Evolutionary conservation across 2,329 filamentous ascomycete genomes (phyloP).

Genomic region (Calonectria hongkongensis): DNA sequence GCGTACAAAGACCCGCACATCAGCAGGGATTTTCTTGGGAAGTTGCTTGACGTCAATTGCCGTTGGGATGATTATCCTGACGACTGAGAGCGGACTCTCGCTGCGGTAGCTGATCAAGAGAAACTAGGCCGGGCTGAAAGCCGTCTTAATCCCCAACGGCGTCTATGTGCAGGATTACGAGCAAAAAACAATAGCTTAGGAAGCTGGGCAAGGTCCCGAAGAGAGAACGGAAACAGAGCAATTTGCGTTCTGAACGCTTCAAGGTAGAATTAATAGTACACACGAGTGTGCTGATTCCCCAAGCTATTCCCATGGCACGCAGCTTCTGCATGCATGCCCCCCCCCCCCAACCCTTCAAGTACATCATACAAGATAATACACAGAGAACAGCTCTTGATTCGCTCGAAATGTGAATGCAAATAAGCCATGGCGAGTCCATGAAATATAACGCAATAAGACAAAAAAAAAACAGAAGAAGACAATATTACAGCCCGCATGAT

Average conservation of each 20-base stretch:
- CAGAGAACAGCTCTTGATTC: background rate
- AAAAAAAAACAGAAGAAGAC: background rate
- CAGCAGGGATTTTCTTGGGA: no score
- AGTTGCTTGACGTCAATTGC: no score
- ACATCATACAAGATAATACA: background rate
- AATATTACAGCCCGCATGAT: background rate
- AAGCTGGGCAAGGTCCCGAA: no score
- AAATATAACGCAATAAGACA: background rate
- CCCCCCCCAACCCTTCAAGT: background rate
- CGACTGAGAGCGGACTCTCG: no score
- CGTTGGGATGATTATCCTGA: no score
- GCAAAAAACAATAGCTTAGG: no score
- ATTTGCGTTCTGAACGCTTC: background rate
- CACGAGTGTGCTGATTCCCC: background rate
- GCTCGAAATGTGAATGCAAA: background rate
- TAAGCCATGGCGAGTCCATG: background rate
- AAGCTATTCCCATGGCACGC: background rate
- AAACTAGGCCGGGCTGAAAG: no score
- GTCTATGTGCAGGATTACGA: no score
- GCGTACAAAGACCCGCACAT: no score
- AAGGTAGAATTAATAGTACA: background rate
- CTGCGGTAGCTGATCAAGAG: no score
- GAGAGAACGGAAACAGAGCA: no score
- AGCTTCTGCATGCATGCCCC: background rate
- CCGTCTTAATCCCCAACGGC: no score